Evolutionary conservation across 768 basidiomycete genomes (phyloP), one percentile per base, ranked within the genome.

Genomic region (Lactifluus piperatus): DNA sequence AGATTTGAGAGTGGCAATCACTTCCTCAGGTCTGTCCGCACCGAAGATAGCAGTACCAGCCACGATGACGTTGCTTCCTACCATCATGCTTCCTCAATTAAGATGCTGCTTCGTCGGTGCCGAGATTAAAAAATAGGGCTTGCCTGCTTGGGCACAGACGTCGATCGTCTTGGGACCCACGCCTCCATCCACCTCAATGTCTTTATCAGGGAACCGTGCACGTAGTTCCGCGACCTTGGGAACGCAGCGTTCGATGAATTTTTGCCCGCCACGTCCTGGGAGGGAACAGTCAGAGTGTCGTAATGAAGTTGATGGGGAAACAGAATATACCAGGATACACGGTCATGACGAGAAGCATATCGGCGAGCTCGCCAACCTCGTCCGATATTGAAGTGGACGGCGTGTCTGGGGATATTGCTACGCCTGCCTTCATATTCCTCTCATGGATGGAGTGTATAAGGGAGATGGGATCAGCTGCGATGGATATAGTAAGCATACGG

Each of bases 261-360:
- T 97, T 71, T 99, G 97, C 4, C 97, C 97, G 30, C 97, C 97
- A 6, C 84, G 84, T 39, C 95, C 89, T 90, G 65, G 24, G 49
- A 18, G 54, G 14, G 49, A 20, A 6, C 26, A 9, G 26, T 10
- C 13, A 22, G 27, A n/a, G 22, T 20, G 32, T 18, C 16, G 37
- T 27, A 58, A 24, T 11, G 24, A 16, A 13, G 22, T 41, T 22
- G 22, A 48, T 13, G 43, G 20, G 26, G 32, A 11, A 16, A 22
- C 4, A 54, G 10, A 30, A 57, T 70, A 45, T 64, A 87, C 89
- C 95, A 46, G 94, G 95, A 68, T 91, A 86, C 26, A 99, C 94
- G 9, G 95, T 98, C 95, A 98, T 98, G 66, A 98, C 94, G 62
- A 98, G 83, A 34, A 98, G 80, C 90, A 97, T 91, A 70, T 97